Evolutionary conservation across 2,329 filamentous ascomycete genomes (phyloP).

Genomic region (Talaromyces piceae): DNA sequence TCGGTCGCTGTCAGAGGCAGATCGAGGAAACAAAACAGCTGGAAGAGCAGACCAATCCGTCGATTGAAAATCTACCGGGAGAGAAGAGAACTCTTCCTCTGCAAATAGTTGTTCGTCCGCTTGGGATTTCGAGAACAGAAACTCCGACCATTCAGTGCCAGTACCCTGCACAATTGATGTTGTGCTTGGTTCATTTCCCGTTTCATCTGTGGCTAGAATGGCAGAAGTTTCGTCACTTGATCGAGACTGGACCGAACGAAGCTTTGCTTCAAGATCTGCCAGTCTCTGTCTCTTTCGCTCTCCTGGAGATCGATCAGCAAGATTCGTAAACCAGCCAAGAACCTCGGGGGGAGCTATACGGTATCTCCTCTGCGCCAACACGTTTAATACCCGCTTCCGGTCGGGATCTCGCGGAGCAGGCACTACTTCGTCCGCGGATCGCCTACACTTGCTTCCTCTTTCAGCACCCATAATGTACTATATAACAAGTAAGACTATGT

Average conservation of each 20-base stretch:
- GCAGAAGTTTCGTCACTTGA: background rate
- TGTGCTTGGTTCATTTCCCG: background rate
- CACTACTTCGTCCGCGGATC: background rate
- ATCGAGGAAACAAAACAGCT: background rate
- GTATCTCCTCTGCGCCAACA: constrained; percentile 50
- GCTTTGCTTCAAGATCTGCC: background rate
- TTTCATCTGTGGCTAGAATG: background rate
- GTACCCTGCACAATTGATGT: background rate
- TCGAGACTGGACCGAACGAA: background rate
- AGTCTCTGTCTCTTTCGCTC: background rate
- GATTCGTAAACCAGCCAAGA: background rate
- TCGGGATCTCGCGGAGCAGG: constrained; percentile 24
- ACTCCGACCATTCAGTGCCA: background rate
- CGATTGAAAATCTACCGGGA: background rate
- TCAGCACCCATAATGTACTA: background rate
- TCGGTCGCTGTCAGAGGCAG: background rate
- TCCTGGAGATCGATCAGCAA: background rate
- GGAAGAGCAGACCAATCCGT: background rate
- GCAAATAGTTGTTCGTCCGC: background rate
- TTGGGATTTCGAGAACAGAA: background rate
- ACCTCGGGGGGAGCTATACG: constrained; percentile 15
- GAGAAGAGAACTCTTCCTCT: background rate
- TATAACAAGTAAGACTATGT: background rate
- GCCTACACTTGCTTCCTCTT: background rate
- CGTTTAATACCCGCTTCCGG: constrained; percentile 48